A percentile compares a stretch with the other conserved stretches of the same genome.
These are phyloP conservation scores for Rutidosis leptorrhynchoides DNA, from an alignment of 129 eudicot genomes.

Conservation along the genomic window DNA sequence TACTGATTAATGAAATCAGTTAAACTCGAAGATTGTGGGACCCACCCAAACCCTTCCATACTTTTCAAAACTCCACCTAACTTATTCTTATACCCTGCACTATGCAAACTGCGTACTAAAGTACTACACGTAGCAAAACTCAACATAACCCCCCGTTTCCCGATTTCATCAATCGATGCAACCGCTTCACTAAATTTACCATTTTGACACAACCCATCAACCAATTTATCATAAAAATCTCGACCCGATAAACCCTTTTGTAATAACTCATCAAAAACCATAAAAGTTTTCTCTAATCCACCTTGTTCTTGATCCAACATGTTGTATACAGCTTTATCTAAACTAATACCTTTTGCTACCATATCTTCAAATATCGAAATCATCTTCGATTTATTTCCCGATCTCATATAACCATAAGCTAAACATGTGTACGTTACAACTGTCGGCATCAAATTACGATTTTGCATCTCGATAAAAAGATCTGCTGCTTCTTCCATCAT, in stretches of 20 bases:
- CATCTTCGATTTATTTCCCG: constrained; percentile 57
- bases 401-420: constrained; percentile 56
- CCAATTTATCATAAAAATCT: constrained; percentile 43
- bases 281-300: constrained; percentile 46
- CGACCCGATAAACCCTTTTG: constrained; percentile 46
- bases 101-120: constrained; percentile 41
- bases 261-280: constrained; percentile 49
- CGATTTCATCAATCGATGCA: constrained; percentile 51
- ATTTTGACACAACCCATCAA: constrained; percentile 45
- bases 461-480: constrained; percentile 70
- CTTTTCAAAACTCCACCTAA: constrained; percentile 44
- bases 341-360: constrained; percentile 64
- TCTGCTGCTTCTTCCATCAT: constrained; percentile 70
- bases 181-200: constrained; percentile 49
- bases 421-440: constrained; percentile 73
- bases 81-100: constrained; percentile 52
- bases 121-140: constrained; percentile 55
- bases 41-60: constrained; percentile 71
- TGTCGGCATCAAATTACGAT: constrained; percentile 60
- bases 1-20: constrained; percentile 39
- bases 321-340: constrained; percentile 53
- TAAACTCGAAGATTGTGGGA: constrained; percentile 43
- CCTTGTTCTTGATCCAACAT: constrained; percentile 62
- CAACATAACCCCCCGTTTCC: constrained; percentile 61
- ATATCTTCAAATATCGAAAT: constrained; percentile 57